phyloP scores from a whole-genome alignment of 208 protist genomes.

The Herpetomonas tarakana region DNA sequence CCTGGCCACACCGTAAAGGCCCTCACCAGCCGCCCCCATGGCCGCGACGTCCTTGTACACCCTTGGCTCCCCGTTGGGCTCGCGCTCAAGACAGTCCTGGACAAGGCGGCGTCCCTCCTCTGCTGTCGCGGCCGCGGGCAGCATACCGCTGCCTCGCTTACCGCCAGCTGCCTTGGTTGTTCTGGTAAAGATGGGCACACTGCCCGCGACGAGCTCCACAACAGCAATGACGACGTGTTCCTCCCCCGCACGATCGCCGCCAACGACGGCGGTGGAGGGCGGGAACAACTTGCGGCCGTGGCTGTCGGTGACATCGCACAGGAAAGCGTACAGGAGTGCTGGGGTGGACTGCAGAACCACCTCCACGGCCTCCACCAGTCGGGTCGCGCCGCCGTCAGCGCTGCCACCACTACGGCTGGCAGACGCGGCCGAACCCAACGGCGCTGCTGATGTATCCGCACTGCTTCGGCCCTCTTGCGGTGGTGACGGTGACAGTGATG shows the following conservation, averaged over 20 bases:
- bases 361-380: neutral
- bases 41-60: too few relatives aligned
- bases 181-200: too few relatives aligned
- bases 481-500: too few relatives aligned
- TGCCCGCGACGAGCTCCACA: slow-evolving; percentile 11
- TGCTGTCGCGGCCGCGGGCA: too few relatives aligned
- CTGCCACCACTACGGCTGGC: neutral
- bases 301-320: neutral
- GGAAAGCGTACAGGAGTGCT: neutral
- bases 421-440: neutral
- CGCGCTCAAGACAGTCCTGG: too few relatives aligned
- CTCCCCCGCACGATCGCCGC: neutral
- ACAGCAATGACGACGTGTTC: neutral
- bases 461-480: neutral
- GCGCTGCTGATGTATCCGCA: neutral
- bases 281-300: neutral
- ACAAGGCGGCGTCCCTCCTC: too few relatives aligned
- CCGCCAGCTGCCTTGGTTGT: too few relatives aligned
- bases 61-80: too few relatives aligned
- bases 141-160: too few relatives aligned
- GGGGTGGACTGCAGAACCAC: neutral
- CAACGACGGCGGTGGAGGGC: neutral
- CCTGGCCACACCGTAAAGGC: too few relatives aligned
- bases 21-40: too few relatives aligned
- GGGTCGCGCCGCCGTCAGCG: too few relatives aligned